Percentiles rank a stretch among this genome's conserved stretches.
Evolutionary conservation across 257 asterid species (phyloP).

Genomic region (Lycium barbarum): DNA sequence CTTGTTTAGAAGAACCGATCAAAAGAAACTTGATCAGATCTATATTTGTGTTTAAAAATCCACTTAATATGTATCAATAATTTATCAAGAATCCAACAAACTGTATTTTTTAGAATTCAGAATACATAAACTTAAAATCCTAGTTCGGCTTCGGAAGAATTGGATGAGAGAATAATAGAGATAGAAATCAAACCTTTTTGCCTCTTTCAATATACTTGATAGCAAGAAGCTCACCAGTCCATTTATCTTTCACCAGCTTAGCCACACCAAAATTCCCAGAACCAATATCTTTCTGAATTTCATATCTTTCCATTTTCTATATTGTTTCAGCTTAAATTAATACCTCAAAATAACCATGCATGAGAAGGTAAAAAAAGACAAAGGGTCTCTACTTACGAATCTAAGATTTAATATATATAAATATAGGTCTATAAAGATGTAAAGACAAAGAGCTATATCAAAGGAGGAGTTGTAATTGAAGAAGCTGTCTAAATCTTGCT

Average conservation of each 20-base stretch:
- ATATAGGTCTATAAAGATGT: not conserved
- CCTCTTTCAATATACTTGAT: slow-evolving; percentile 59
- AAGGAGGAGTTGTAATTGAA: not conserved
- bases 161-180: not conserved
- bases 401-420: not conserved
- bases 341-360: slow-evolving; percentile 20
- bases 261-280: slow-evolving; percentile 35
- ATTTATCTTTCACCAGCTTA: slow-evolving; percentile 36
- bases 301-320: slow-evolving; percentile 28
- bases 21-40: not conserved
- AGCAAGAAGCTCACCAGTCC: slow-evolving; percentile 48
- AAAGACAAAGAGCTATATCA: not conserved
- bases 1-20: not conserved
- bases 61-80: not conserved
- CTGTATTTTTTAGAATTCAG: not conserved
- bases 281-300: slow-evolving; percentile 28
- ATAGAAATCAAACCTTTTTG: slow-evolving; percentile 43
- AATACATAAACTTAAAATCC: not conserved
- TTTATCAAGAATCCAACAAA: not conserved
- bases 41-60: not conserved
- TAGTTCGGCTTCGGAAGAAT: not conserved
- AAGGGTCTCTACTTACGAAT: not conserved
- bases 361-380: not conserved
- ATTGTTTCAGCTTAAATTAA: not conserved
- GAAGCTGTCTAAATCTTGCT: slow-evolving; percentile 5